phyloP scores from a whole-genome alignment of 2,329 filamentous ascomycete genomes.

The Truncatella angustata region DNA sequence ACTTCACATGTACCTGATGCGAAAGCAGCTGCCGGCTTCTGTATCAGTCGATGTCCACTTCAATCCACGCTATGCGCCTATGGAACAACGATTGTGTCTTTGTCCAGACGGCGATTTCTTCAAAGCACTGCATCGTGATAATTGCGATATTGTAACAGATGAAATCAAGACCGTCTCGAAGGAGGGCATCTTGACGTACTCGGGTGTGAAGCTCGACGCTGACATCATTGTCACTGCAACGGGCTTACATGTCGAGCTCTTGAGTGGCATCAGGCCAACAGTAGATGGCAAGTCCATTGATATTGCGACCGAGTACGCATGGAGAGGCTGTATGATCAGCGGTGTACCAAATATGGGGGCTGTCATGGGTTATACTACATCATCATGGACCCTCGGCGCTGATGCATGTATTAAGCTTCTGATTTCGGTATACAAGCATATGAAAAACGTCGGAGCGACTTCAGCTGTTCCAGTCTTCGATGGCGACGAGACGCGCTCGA shows the following conservation, averaged over 20 bases:
- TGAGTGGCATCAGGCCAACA: slow-evolving; percentile 46
- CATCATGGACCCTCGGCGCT: slow-evolving; percentile 60
- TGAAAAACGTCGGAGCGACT: slow-evolving; percentile 42
- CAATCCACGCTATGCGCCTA: slow-evolving; percentile 52
- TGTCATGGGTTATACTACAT: slow-evolving; percentile 59
- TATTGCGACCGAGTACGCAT: slow-evolving; percentile 45
- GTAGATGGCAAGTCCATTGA: slow-evolving; percentile 48
- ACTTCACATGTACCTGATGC: slow-evolving; percentile 40
- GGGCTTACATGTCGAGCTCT: slow-evolving; percentile 55
- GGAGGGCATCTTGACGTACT: slow-evolving; percentile 39
- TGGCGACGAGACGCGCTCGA: slow-evolving; percentile 32
- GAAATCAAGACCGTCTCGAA: slow-evolving; percentile 42
- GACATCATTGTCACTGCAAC: slow-evolving; percentile 66
- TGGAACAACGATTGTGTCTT: slow-evolving; percentile 69
- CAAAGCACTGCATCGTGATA: slow-evolving; percentile 34
- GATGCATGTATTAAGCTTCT: slow-evolving; percentile 51
- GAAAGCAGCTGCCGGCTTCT: slow-evolving; percentile 44
- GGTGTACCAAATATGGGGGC: slow-evolving; percentile 58
- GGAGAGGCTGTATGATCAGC: slow-evolving; percentile 60
- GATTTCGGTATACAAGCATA: slow-evolving; percentile 48
- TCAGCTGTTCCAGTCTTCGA: slow-evolving; percentile 43
- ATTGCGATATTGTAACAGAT: slow-evolving; percentile 42
- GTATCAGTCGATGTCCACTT: slow-evolving; percentile 52
- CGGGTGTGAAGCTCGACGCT: slow-evolving; percentile 43
- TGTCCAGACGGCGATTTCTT: slow-evolving; percentile 46